Evolutionary conservation across 768 basidiomycete genomes (phyloP).

Genomic region (Suillus plorans): DNA sequence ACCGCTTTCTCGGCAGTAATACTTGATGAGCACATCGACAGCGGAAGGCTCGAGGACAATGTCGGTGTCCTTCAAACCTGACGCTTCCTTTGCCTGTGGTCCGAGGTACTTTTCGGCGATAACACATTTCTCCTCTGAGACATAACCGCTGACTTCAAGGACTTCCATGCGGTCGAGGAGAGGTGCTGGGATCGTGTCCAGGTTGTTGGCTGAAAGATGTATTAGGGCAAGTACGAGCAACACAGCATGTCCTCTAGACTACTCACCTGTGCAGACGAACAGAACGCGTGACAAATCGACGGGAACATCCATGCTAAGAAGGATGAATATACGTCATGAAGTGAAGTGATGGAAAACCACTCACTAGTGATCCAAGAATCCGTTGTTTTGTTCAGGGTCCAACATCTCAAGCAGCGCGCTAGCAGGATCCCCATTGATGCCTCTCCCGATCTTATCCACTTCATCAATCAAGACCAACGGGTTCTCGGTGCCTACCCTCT

Average conservation of each 20-base stretch:
- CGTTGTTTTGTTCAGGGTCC: slow-evolving; percentile 92
- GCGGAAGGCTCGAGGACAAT: slow-evolving; percentile 75
- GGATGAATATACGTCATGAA: background rate
- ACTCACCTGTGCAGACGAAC: slow-evolving; percentile 87
- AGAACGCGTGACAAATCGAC: slow-evolving; percentile 95
- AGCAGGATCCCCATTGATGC: slow-evolving; percentile 89
- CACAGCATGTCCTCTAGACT: slow-evolving; percentile 8
- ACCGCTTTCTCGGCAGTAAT: slow-evolving; percentile 96
- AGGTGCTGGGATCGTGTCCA: slow-evolving; percentile 92
- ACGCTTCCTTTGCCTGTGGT: slow-evolving; percentile 90
- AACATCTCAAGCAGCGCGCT: slow-evolving; percentile 92
- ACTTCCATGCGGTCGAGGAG: slow-evolving; percentile 97
- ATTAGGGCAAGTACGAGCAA: slow-evolving; percentile 13
- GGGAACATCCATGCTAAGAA: slow-evolving; percentile 86
- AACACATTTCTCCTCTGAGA: slow-evolving; percentile 87
- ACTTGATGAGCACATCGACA: slow-evolving; percentile 89
- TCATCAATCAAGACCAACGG: slow-evolving; percentile 94
- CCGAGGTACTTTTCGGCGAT: slow-evolving; percentile 88
- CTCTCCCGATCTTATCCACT: slow-evolving; percentile 92
- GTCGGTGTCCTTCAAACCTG: slow-evolving; percentile 83
- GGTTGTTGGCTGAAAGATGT: slow-evolving; percentile 66
- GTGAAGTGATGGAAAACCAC: slow-evolving; percentile 28
- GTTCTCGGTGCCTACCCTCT: slow-evolving; percentile 91
- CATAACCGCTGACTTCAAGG: slow-evolving; percentile 91
- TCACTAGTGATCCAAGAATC: slow-evolving; percentile 93